phyloP scores from a whole-genome alignment of 345 rosid species.

The Euphorbia peplus region DNA sequence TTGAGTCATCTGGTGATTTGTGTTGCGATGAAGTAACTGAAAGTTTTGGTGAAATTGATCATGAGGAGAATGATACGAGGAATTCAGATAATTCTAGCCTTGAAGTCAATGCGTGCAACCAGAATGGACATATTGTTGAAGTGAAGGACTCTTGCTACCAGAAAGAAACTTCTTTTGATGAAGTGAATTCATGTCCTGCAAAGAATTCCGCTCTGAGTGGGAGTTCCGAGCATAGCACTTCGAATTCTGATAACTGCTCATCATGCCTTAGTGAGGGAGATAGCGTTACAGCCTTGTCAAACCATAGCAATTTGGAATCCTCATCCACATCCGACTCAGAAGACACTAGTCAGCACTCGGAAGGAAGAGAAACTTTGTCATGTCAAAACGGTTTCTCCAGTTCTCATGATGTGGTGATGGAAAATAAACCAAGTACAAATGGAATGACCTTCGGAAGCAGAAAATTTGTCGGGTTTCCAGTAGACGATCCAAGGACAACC shows the following conservation, averaged over 20 bases:
- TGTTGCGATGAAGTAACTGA: constrained; percentile 41
- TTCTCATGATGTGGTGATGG: constrained; percentile 33
- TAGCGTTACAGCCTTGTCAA: constrained; percentile 63
- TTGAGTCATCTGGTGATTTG: constrained; percentile 39
- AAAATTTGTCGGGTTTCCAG: constrained; percentile 29
- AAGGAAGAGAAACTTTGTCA: constrained; percentile 45
- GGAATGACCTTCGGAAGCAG: constrained; percentile 32
- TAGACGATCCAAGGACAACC: constrained; percentile 31
- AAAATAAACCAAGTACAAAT: constrained; percentile 28
- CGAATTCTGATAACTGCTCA: constrained; percentile 83
- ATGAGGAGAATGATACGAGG: constrained; percentile 21
- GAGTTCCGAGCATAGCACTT: constrained; percentile 49
- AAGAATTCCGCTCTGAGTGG: constrained; percentile 23
- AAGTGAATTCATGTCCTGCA: constrained; percentile 28
- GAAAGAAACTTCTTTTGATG: constrained; percentile 37
- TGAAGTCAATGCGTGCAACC: constrained; percentile 34
- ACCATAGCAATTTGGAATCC: constrained; percentile 60
- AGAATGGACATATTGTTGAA: constrained; percentile 33
- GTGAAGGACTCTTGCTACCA: constrained; percentile 32
- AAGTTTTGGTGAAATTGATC: constrained; percentile 38
- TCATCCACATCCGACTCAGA: constrained; percentile 87
- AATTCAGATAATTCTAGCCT: constrained; percentile 24
- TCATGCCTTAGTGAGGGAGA: constrained; percentile 89
- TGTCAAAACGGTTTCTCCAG: constrained; percentile 40
- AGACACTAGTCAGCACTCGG: constrained; percentile 63